Conservation (phyloP, 176 grass and related monocot species). For the Oryza brachyantha region DNA sequence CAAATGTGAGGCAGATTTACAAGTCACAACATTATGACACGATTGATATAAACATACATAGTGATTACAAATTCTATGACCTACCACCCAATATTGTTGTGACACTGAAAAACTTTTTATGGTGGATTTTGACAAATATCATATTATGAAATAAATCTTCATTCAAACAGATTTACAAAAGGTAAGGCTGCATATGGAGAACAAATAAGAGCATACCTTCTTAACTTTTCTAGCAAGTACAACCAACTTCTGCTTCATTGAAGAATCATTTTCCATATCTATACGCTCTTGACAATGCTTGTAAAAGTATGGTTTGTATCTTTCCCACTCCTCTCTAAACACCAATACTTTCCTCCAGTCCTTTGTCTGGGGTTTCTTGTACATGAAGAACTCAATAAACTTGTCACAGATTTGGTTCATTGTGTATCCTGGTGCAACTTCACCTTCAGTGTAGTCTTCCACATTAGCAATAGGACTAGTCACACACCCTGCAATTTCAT, state of each 20-base stretch:
- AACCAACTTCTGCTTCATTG: constrained; percentile 68
- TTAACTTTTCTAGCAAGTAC: constrained; percentile 86
- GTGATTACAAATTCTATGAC: too few species aligned
- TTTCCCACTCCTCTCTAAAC: constrained; percentile 88
- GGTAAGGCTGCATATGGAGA: constrained; percentile 16
- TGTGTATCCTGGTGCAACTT: constrained; percentile 74
- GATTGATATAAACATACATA: neutral
- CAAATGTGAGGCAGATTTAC: constrained; percentile 16
- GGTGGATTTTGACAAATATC: neutral
- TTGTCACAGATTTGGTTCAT: constrained; percentile 87
- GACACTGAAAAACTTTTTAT: neutral
- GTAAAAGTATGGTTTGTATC: constrained; percentile 67
- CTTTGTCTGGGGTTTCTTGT: constrained; percentile 77
- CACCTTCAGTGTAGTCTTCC: constrained; percentile 40
- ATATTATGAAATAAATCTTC: neutral
- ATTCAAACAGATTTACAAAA: neutral
- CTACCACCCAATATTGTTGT: neutral
- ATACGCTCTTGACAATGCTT: constrained; percentile 40
- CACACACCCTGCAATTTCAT: constrained; percentile 32
- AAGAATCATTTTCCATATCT: constrained; percentile 54
- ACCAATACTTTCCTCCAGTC: constrained; percentile 91
- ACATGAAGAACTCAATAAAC: constrained; percentile 86
- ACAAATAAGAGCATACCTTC: constrained; percentile 50
- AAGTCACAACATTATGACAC: constrained; percentile 14
- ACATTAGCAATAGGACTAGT: constrained; percentile 26